Conservation (phyloP, 2,329 filamentous ascomycete species). For the Nannizziopsis arthrosporioides region DNA sequence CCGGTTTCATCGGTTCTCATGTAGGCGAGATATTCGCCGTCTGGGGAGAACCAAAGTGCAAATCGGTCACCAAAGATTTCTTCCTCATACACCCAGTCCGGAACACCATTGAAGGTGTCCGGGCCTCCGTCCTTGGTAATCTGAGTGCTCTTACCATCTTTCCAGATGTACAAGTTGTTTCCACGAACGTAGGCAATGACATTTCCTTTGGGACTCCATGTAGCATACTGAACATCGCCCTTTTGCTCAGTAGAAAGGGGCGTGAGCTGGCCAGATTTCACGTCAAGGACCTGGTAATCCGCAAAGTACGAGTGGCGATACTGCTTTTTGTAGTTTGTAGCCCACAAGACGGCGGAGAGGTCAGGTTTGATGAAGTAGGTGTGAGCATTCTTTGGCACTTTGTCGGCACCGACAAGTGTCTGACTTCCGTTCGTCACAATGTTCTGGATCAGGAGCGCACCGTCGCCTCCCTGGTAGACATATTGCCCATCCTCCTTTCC, state of each 20-base stretch:
- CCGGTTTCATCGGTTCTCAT: conserved; percentile 71
- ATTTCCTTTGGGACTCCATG: conserved; percentile 47
- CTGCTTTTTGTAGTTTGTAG: conserved; percentile 55
- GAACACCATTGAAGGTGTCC: conserved; percentile 79
- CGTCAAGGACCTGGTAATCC: conserved; percentile 54
- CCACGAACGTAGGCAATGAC: conserved; percentile 56
- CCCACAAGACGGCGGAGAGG: conserved; percentile 48
- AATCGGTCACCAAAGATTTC: conserved; percentile 65
- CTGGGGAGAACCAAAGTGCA: conserved; percentile 84
- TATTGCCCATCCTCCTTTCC: conserved; percentile 51
- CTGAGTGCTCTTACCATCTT: conserved; percentile 43
- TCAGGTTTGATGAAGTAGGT: conserved; percentile 54
- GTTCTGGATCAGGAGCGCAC: conserved; percentile 49
- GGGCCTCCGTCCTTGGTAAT: conserved; percentile 74
- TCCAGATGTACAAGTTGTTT: conserved; percentile 53
- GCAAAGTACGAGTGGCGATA: conserved; percentile 59
- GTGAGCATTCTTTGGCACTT: conserved; percentile 44
- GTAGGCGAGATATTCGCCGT: conserved; percentile 75
- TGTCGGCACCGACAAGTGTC: conserved; percentile 47
- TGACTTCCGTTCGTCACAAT: conserved; percentile 47
- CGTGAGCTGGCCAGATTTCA: conserved; percentile 43
- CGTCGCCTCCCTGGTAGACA: conserved; percentile 41
- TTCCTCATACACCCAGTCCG: conserved; percentile 88
- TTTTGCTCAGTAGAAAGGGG: conserved; percentile 48
- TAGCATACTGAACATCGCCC: conserved; percentile 57